phyloP scores from a whole-genome alignment of 768 basidiomycete genomes.

The Dioszegia crocea region DNA sequence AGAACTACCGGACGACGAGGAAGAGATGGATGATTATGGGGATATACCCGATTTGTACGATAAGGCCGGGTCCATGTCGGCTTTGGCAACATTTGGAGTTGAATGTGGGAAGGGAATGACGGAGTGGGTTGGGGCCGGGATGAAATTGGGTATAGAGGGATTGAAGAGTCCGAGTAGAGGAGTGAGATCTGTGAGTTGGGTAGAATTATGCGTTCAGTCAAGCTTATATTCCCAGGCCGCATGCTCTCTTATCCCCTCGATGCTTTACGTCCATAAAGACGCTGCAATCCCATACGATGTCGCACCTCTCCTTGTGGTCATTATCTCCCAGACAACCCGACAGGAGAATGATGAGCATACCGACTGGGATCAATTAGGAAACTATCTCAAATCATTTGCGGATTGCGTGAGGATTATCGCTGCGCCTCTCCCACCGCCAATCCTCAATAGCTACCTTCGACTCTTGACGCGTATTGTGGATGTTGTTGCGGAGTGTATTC shows the following conservation, averaged over 20 bases:
- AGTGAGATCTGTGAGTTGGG: neutral
- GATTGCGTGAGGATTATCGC: constrained; percentile 3
- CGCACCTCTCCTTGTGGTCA: constrained; percentile 1
- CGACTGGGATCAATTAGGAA: constrained; percentile 4
- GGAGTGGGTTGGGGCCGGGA: neutral
- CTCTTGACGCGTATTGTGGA: neutral
- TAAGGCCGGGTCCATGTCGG: constrained; percentile 1
- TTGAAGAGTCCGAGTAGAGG: constrained; percentile 6
- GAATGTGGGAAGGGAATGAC: constrained; percentile 7
- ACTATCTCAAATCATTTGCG: neutral
- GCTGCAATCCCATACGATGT: neutral
- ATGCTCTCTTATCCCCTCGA: constrained; percentile 3
- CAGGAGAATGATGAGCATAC: neutral
- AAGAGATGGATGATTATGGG: constrained; percentile 7
- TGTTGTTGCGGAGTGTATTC: neutral
- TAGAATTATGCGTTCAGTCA: too few species aligned
- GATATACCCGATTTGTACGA: constrained; percentile 12
- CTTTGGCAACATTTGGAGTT: neutral
- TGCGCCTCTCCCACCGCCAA: neutral
- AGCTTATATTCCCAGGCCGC: constrained; percentile 2
- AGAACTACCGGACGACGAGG: neutral
- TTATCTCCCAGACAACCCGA: constrained; percentile 2
- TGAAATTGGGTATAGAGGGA: constrained; percentile 2
- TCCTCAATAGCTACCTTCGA: neutral
- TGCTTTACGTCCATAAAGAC: constrained; percentile 3